Evolutionary conservation across 257 asterid genomes (phyloP), one percentile per base, ranked within the genome.

Genomic region (Mentha longifolia): DNA sequence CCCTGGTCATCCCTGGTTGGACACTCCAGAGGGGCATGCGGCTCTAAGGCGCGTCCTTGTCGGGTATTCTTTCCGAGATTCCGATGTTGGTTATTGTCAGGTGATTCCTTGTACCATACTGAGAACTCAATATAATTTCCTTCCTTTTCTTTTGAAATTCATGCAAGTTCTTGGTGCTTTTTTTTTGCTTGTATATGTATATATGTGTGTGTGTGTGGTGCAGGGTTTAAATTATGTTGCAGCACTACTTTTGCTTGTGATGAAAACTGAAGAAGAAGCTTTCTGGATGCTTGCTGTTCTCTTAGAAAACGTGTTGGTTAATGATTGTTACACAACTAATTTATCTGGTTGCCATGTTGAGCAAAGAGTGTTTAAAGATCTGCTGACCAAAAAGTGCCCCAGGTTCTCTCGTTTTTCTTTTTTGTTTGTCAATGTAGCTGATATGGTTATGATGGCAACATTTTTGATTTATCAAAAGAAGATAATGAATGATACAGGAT

Each of bases 281-380:
- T 95, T 95, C 81, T 95, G 99, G 99, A 95, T 95, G 99, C 96
- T 95, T 70, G 89, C 98, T 55, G 96, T 91, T 74, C 96, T 95
- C 74, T 75, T 95, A 28, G 99, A 95, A 83, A 78, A 91, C 17
- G 99, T 95, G 35, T 80, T 95, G 80, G 99, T 92, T 72, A 89
- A 68, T 66, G 99, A 95, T 79, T 95, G 99, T 67, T 95, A 95
- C 84, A 92, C 96, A 22, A 86, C 69, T 33, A 92, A 91, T 82
- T 82, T 95, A 74, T 89, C 98, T 64, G 99, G 99, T 65, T 95
- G 99, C 82, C 99, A 95, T 62, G 95, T 95, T 15, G 99, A 91
- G 66, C 99, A 95, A 75, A 82, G 98, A 85, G 99, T 95, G 61
- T 95, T 95, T 54, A 89, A 83, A 81, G 98, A 95, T 86, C 81